phyloP scores from a whole-genome alignment of 352 stramenopile genomes.

The Globisporangium nodosum region DNA sequence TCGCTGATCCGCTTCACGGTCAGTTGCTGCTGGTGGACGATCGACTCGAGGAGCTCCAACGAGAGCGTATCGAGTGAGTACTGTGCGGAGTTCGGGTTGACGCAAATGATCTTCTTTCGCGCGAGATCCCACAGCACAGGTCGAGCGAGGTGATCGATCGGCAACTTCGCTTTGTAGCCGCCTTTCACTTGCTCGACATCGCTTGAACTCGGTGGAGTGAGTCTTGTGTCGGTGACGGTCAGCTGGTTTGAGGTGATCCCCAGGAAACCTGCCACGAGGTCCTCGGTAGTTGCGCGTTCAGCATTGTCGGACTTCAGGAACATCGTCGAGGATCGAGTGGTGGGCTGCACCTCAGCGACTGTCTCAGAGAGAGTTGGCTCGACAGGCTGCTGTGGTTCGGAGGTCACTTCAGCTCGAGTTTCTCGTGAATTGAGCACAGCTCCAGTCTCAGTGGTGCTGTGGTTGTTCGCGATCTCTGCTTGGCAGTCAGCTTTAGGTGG shows the following conservation, averaged over 20 bases:
- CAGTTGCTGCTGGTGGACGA: conserved; percentile 36
- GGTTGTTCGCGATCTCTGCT: neutral
- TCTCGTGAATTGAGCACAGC: neutral
- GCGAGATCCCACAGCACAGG: conserved; percentile 41
- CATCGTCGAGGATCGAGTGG: neutral
- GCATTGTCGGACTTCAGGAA: conserved; percentile 2
- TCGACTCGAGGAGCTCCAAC: conserved; percentile 38
- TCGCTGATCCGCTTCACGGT: conserved; percentile 37
- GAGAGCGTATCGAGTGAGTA: conserved; percentile 22
- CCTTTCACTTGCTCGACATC: neutral
- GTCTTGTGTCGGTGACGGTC: neutral
- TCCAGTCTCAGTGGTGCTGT: too few species aligned
- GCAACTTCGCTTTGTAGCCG: conserved; percentile 4
- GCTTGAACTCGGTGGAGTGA: neutral
- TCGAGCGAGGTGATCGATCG: conserved; percentile 28
- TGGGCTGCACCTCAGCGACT: neutral
- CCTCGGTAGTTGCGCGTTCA: conserved; percentile 7
- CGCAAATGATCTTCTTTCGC: conserved; percentile 36
- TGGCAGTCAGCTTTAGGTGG: neutral
- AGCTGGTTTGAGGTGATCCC: neutral
- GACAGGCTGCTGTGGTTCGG: neutral
- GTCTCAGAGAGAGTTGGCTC: neutral
- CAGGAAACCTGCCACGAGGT: conserved; percentile 12
- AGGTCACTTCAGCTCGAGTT: too few species aligned
- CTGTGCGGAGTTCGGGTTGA: conserved; percentile 19